phyloP scores from a whole-genome alignment of 2,329 filamentous ascomycete species.

The Fusarium annulatum region DNA sequence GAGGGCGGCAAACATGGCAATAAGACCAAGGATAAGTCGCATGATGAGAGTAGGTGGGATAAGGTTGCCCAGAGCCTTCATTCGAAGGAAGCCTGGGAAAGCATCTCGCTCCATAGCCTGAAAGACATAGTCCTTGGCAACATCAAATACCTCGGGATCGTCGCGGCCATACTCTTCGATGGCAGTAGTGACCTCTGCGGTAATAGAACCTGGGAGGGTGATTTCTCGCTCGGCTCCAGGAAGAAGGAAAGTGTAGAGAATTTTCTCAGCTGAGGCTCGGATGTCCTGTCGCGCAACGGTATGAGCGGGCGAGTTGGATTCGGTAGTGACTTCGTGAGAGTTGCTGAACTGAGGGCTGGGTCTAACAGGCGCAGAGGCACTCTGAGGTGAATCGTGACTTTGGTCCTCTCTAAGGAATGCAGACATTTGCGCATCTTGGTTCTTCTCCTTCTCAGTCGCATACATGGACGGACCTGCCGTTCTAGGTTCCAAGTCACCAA shows the following conservation, averaged over 20 bases:
- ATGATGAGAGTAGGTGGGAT: constrained; percentile 91
- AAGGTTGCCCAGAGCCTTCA: constrained; percentile 95
- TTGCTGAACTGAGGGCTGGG: constrained; percentile 70
- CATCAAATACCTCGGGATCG: constrained; percentile 96
- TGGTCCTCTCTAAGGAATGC: constrained; percentile 81
- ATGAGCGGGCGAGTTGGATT: constrained; percentile 85
- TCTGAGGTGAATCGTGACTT: constrained; percentile 67
- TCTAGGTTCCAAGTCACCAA: constrained; percentile 73
- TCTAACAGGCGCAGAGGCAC: constrained; percentile 58
- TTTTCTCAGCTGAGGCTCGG: constrained; percentile 93
- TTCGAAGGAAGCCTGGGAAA: constrained; percentile 95
- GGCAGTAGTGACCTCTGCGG: constrained; percentile 83
- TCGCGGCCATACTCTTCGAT: constrained; percentile 94
- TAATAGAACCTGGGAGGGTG: constrained; percentile 87
- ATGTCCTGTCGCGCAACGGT: constrained; percentile 91
- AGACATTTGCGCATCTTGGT: constrained; percentile 89
- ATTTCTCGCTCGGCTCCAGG: constrained; percentile 98
- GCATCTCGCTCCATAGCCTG: constrained; percentile 99
- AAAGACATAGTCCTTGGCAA: constrained; percentile 98
- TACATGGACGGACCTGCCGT: constrained; percentile 72
- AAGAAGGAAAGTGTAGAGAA: constrained; percentile 96
- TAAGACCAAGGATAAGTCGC: constrained; percentile 84
- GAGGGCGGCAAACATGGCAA: constrained; percentile 87
- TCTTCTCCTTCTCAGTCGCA: constrained; percentile 76
- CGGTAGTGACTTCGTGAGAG: constrained; percentile 71